Evolutionary conservation across 345 rosid species (phyloP), one percentile per base, ranked within the genome.

Genomic region (Trapa incisa): DNA sequence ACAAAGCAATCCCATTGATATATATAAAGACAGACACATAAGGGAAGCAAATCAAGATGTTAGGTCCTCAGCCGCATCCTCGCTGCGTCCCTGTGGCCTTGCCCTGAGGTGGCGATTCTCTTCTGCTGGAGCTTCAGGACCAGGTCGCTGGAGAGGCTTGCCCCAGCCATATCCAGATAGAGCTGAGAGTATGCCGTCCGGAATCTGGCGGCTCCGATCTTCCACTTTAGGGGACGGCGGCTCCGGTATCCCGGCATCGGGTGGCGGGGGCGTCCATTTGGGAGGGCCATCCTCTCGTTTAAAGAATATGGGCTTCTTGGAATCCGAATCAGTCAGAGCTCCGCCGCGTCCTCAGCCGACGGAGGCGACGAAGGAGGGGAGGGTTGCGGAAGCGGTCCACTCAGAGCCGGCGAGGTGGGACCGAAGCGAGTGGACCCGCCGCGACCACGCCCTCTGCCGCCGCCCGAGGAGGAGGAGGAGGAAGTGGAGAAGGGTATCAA

Each of bases 101-200:
- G 67, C 15, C 70, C 73, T 71, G 15, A 77, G n/a, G 69, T 84
- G 85, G 22, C 89, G 84, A 61, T 83, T 84, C 71, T 85, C 88
- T 71, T 83, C 85, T 14, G 33, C 62, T 1, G 75, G 71, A 22
- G 62, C 41, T 15, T 57, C 63, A 17, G 78, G 72, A 6, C 65
- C 71, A 1, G 79, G 69, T 47, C 66, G 74, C 62, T 67, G 66
- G 29, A 45, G 39, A 10, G 84, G 77, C 36, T 78, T 82, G 35
- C 92, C 96, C 48, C 92, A 73, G 9, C 94, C 96, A 7, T 75
- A 75, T 36, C 84, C 86, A 33, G 76, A 61, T 50, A 76, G 58
- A 2, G 63, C 77, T 16, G 80, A 73, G 6, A 57, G 41, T 11
- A 78, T 54, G 35, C 63, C 63, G 5, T 71, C 36, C 37, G 87